Conservation (phyloP, 495 filamentous ascomycete genomes). For the Neurospora sp. region DNA sequence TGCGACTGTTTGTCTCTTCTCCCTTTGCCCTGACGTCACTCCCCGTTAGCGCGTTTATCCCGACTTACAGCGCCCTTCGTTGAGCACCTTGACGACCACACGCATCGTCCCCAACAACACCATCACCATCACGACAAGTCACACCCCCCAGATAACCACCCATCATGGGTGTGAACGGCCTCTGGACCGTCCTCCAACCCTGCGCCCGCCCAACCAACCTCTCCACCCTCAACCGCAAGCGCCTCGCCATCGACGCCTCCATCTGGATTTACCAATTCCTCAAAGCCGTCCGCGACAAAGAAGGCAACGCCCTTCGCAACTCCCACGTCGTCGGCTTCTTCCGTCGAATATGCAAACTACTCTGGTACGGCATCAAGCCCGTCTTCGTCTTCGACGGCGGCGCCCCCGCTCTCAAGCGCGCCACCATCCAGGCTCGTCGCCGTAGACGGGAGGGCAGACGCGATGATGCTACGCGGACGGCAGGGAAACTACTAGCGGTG, state of each 20-base stretch:
- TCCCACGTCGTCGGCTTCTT: slow-evolving; percentile 96
- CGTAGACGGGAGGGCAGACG: slow-evolving; percentile 73
- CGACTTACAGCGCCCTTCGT: background rate
- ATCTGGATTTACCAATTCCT: slow-evolving; percentile 99
- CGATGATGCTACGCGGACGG: slow-evolving; percentile 87
- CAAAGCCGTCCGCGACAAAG: slow-evolving; percentile 96
- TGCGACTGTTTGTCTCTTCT: background rate
- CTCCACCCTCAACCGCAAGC: slow-evolving; percentile 88
- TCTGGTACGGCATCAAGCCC: slow-evolving; percentile 92
- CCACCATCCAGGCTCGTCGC: slow-evolving; percentile 75
- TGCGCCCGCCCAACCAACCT: slow-evolving; percentile 87
- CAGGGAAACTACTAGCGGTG: slow-evolving; percentile 78
- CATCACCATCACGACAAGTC: background rate
- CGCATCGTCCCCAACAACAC: background rate
- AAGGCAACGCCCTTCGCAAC: slow-evolving; percentile 93
- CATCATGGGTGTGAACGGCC: slow-evolving; percentile 90
- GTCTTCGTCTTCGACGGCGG: slow-evolving; percentile 98
- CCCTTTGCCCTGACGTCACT: background rate
- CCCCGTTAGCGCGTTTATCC: background rate
- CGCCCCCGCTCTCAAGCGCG: slow-evolving; percentile 80
- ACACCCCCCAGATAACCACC: background rate
- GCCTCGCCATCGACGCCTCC: slow-evolving; percentile 91
- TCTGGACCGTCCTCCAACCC: slow-evolving; percentile 90
- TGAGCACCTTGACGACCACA: background rate
- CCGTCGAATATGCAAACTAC: slow-evolving; percentile 89